Percentiles rank a stretch among this genome's conserved stretches.
Conservation (phyloP, 1,139 yeast genomes). For the Geotrichum aggregatum region DNA sequence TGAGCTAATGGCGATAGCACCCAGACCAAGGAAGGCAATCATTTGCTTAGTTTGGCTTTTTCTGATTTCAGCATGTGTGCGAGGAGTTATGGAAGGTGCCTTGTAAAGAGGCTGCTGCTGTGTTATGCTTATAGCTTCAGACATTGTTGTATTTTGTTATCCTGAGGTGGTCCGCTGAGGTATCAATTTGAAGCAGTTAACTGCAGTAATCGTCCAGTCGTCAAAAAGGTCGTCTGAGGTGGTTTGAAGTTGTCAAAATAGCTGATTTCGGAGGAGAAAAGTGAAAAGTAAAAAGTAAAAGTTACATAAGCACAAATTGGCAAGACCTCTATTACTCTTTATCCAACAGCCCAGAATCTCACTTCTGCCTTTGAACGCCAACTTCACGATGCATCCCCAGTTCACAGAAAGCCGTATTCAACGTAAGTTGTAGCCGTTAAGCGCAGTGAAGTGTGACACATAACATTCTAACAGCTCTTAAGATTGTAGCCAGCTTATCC, state of each 20-base stretch:
- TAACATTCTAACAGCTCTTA: no score
- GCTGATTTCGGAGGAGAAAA: no score
- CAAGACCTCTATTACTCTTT: no score
- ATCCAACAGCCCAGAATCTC: no score
- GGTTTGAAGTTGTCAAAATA: no score
- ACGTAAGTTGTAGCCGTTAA: slow-evolving; percentile 24
- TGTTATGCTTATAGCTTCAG: slow-evolving; percentile 5
- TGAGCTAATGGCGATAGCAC: slow-evolving; percentile 65
- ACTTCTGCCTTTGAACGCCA: no score
- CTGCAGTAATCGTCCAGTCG: no score
- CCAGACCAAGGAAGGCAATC: slow-evolving; percentile 66
- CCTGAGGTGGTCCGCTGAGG: no score
- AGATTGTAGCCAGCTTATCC: slow-evolving; percentile 77
- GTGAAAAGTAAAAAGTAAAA: no score
- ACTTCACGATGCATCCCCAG: slow-evolving; percentile 32
- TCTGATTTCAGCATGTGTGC: slow-evolving; percentile 10
- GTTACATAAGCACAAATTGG: no score
- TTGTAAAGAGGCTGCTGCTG: slow-evolving; percentile 14
- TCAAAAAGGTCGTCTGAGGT: no score
- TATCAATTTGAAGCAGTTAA: no score
- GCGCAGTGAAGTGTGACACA: neutral
- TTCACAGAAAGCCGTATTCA: slow-evolving; percentile 30
- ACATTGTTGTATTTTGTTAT: slow-evolving; percentile 11
- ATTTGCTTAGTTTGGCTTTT: slow-evolving; percentile 48
- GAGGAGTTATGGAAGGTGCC: slow-evolving; percentile 13